Evolutionary conservation across 768 basidiomycete species (phyloP), one percentile per base, ranked within the genome.

Genomic region (Calvatia gigantea): DNA sequence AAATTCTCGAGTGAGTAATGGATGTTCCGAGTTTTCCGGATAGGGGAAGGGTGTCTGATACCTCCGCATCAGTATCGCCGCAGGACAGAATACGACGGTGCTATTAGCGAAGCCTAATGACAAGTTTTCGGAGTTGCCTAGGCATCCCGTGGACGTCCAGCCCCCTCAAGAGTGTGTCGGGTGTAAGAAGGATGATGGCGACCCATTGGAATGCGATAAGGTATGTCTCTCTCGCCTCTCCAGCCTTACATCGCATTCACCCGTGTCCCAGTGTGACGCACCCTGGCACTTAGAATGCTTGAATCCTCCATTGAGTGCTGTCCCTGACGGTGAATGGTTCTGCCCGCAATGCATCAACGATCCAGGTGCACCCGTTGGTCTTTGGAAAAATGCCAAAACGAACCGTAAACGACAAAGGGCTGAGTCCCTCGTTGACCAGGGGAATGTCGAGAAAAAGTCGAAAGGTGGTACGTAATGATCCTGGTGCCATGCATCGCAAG

Each of bases 291-390:
- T 90, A 12, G 76, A 76, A 11, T 98, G 95, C 68, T 81, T 95
- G 42, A 72, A 75, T 39, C 93, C 94, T 15, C 91, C 94, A 2
- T 71, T 98, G 43, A 67, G 73, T 14, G 82, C 77, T 3, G 75
- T 95, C 15, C 95, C 95, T 0, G 87, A 89, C 31, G 95, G 91
- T 33, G 90, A 94, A 72, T 94, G 94, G 93, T 93, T 93, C 76
- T 96, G 94, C 64, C 84, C 87, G 0, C 75, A 82, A 54, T 96
- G 94, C 65, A 69, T 71, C 8, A 75, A 75, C 31, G 77, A 81
- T 19, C 85, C 85, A 3, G 81, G 80, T 8, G 81, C 80, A 4
- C 79, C 82, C 5, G 74, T 80, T 3, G 80, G 78, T 17, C 64
- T 65, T 8, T 72, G 70, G 65, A 70, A 70, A 3, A 59, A 62